These are phyloP conservation scores for Aeminium ludgeri DNA, from an alignment of 495 filamentous ascomycete genomes.

Conservation along the genomic window DNA sequence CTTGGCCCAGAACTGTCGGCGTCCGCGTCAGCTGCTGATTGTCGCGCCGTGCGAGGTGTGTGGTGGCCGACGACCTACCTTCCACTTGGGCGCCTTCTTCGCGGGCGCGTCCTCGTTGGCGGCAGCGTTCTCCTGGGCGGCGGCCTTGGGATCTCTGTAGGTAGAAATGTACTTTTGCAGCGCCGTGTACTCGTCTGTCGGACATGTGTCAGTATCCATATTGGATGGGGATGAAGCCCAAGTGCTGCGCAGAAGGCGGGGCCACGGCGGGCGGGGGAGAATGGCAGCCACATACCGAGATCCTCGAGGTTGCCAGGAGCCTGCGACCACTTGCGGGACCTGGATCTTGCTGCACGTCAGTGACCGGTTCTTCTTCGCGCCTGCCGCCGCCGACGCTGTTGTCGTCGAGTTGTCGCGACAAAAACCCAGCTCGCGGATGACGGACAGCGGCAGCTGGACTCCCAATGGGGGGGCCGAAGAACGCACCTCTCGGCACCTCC, in stretches of 20 bases:
- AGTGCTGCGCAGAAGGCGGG: too few relatives aligned
- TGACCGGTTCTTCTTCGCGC: background rate
- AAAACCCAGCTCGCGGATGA: too few relatives aligned
- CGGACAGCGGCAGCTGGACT: background rate
- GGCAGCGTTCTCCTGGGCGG: constrained; percentile 6
- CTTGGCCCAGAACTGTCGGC: constrained; percentile 30
- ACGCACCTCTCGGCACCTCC: constrained; percentile 11
- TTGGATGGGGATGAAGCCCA: too few relatives aligned
- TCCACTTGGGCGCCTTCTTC: constrained; percentile 17
- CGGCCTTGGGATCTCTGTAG: constrained; percentile 23
- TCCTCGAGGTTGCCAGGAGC: constrained; percentile 18
- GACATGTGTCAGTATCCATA: constrained; percentile 1
- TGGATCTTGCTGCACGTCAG: background rate
- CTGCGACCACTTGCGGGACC: constrained; percentile 16
- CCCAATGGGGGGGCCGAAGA: background rate
- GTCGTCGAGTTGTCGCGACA: too few relatives aligned
- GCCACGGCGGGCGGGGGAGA: too few relatives aligned
- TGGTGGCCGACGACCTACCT: constrained; percentile 5
- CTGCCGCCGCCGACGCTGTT: background rate
- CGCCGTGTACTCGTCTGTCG: constrained; percentile 24
- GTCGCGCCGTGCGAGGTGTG: constrained; percentile 17
- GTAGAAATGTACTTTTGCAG: constrained; percentile 25
- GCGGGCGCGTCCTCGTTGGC: constrained; percentile 14
- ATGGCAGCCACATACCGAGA: constrained; percentile 17
- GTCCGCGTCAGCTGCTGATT: constrained; percentile 1